phyloP scores from a whole-genome alignment of 495 filamentous ascomycete genomes.

The Aspergillus avenaceus region DNA sequence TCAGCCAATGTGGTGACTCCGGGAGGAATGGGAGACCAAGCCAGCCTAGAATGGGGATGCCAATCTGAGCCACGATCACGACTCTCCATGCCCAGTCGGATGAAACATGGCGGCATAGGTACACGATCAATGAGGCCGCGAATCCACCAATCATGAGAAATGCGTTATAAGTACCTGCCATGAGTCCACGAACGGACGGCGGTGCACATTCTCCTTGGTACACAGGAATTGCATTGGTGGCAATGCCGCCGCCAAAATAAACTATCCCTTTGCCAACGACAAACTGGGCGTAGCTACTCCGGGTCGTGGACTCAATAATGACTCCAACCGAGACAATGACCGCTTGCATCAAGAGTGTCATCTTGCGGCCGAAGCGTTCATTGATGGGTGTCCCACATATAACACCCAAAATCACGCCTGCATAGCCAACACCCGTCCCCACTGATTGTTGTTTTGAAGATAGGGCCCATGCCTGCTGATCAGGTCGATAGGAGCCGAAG shows the following conservation, averaged over 20 bases:
- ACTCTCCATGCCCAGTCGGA: background rate
- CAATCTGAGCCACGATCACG: constrained; percentile 6
- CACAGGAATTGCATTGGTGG: constrained; percentile 2
- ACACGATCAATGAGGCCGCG: background rate
- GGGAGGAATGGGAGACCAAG: constrained; percentile 51
- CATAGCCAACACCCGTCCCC: constrained; percentile 2
- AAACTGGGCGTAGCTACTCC: background rate
- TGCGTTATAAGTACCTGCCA: constrained; percentile 2
- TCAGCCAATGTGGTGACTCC: constrained; percentile 59
- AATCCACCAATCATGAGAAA: constrained; percentile 6
- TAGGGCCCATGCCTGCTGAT: background rate
- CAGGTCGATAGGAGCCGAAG: background rate
- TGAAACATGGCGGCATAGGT: constrained; percentile 3
- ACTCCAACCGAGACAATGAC: background rate
- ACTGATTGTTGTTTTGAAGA: background rate
- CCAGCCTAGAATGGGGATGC: constrained; percentile 41
- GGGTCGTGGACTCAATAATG: background rate
- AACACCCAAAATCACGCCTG: constrained; percentile 1
- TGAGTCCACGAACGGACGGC: constrained; percentile 3
- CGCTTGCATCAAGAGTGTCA: background rate
- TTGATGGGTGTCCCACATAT: background rate
- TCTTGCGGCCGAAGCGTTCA: constrained; percentile 3
- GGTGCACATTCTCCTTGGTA: constrained; percentile 5
- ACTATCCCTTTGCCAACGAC: constrained; percentile 1
- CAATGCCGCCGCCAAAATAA: constrained; percentile 4